These are phyloP conservation scores for Phylloporus sp. DNA, from an alignment of 768 basidiomycete genomes.

Conservation along the genomic window DNA sequence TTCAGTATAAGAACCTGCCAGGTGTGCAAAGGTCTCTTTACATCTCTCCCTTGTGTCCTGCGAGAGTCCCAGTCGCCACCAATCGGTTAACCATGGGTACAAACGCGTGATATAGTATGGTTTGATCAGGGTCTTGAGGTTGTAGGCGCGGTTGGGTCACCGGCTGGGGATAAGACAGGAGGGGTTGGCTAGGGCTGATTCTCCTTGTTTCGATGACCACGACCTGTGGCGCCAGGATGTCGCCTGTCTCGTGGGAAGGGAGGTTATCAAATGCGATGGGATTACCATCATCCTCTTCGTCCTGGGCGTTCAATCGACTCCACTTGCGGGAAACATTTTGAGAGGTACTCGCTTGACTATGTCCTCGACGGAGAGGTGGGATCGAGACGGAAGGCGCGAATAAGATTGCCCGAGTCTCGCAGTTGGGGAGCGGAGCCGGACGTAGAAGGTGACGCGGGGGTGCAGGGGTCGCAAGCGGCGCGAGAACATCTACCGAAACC, in stretches of 20 bases:
- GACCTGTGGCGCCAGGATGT: background rate
- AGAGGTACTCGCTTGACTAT: slow-evolving; percentile 11
- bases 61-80: slow-evolving; percentile 16
- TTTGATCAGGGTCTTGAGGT: slow-evolving; percentile 10
- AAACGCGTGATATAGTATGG: slow-evolving; percentile 21
- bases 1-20: background rate
- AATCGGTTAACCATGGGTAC: slow-evolving; percentile 21
- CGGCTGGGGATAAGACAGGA: slow-evolving; percentile 24
- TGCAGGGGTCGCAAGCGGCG: slow-evolving; percentile 16
- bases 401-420: background rate
- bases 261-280: slow-evolving; percentile 24
- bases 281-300: slow-evolving; percentile 12
- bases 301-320: slow-evolving; percentile 27
- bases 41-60: background rate
- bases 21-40: background rate
- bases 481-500: slow-evolving; percentile 13
- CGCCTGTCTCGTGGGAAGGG: background rate
- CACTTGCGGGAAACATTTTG: slow-evolving; percentile 27
- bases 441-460: slow-evolving; percentile 15
- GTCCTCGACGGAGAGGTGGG: slow-evolving; percentile 3
- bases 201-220: slow-evolving; percentile 15
- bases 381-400: slow-evolving; percentile 11
- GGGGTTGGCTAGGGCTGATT: background rate
- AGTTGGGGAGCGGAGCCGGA: slow-evolving; percentile 15
- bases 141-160: slow-evolving; percentile 13